These are phyloP conservation scores for Geotrichum klebahnii DNA, from an alignment of 1,139 yeast species.

Conservation along the genomic window DNA sequence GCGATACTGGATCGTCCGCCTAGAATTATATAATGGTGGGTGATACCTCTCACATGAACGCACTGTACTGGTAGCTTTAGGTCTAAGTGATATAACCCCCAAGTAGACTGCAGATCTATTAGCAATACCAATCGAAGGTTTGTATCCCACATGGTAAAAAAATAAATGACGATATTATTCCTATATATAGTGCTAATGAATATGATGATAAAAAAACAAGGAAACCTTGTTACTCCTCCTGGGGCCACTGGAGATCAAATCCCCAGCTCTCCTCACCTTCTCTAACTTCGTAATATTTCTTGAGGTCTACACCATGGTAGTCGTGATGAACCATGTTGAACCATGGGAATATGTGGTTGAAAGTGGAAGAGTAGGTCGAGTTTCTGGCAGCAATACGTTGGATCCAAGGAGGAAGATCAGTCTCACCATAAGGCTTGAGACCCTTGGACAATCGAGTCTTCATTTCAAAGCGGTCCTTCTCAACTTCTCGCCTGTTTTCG, in stretches of 20 bases:
- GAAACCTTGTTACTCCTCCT: conserved; percentile 13
- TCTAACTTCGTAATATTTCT: conserved; percentile 65
- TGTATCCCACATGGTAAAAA: not conserved
- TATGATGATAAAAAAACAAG: not conserved
- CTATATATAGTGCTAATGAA: not conserved
- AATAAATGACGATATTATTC: not conserved
- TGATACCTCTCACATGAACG: too few relatives aligned
- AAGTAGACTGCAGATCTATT: too few relatives aligned
- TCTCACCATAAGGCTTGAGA: conserved; percentile 57
- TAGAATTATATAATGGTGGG: too few relatives aligned
- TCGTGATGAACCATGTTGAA: conserved; percentile 79
- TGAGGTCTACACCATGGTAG: conserved; percentile 73
- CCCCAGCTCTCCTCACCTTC: conserved; percentile 45
- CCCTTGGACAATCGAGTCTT: conserved; percentile 65
- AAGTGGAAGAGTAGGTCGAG: conserved; percentile 67
- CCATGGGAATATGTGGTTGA: conserved; percentile 69
- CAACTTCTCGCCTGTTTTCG: conserved; percentile 70
- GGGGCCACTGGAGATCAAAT: conserved; percentile 34
- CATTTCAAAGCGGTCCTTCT: conserved; percentile 68
- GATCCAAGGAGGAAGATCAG: conserved; percentile 61
- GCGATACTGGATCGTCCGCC: too few relatives aligned
- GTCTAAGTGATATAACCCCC: too few relatives aligned
- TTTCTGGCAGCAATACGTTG: conserved; percentile 77
- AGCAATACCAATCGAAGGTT: too few relatives aligned
- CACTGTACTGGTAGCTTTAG: too few relatives aligned